Percentiles rank a stretch among this genome's conserved stretches.
Conservation (phyloP, 2,329 filamentous ascomycete species). For the Fusarium setosum region DNA sequence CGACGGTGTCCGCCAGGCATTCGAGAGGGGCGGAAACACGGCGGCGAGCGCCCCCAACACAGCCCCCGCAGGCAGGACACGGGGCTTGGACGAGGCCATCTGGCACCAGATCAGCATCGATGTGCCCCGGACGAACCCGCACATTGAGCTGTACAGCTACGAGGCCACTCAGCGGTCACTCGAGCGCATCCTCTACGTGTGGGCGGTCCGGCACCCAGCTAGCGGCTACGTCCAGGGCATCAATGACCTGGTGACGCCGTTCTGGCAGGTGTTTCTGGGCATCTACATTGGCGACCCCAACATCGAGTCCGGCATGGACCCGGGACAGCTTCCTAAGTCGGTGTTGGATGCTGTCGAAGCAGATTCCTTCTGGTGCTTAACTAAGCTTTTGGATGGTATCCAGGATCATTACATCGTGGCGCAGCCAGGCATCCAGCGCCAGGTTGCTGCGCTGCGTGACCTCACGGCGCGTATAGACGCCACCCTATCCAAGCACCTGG, state of each 20-base stretch:
- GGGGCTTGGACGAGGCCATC: slow-evolving; percentile 92
- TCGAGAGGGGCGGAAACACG: slow-evolving; percentile 71
- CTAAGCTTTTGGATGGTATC: slow-evolving; percentile 97
- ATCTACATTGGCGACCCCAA: slow-evolving; percentile 95
- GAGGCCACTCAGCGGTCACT: slow-evolving; percentile 95
- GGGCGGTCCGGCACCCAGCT: slow-evolving; percentile 96
- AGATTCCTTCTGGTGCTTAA: slow-evolving; percentile 98
- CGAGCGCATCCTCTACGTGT: slow-evolving; percentile 95
- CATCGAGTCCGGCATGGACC: slow-evolving; percentile 95
- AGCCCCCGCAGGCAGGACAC: slow-evolving; percentile 57
- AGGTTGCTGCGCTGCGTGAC: slow-evolving; percentile 89
- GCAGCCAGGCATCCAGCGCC: slow-evolving; percentile 94
- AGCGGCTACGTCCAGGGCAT: slow-evolving; percentile 99
- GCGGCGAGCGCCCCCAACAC: slow-evolving; percentile 57
- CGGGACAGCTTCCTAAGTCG: slow-evolving; percentile 88
- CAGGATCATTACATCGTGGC: slow-evolving; percentile 99
- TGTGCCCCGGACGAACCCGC: slow-evolving; percentile 94
- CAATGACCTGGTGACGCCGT: slow-evolving; percentile 96
- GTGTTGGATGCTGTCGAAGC: slow-evolving; percentile 97
- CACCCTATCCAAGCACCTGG: slow-evolving; percentile 85
- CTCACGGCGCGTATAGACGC: slow-evolving; percentile 91
- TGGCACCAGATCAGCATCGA: slow-evolving; percentile 99
- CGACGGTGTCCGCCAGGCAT: slow-evolving; percentile 84
- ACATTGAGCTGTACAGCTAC: slow-evolving; percentile 94
- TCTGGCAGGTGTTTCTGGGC: slow-evolving; percentile 97